phyloP scores from a whole-genome alignment of 2,329 filamentous ascomycete genomes.

The Macrophomina phaseolina region DNA sequence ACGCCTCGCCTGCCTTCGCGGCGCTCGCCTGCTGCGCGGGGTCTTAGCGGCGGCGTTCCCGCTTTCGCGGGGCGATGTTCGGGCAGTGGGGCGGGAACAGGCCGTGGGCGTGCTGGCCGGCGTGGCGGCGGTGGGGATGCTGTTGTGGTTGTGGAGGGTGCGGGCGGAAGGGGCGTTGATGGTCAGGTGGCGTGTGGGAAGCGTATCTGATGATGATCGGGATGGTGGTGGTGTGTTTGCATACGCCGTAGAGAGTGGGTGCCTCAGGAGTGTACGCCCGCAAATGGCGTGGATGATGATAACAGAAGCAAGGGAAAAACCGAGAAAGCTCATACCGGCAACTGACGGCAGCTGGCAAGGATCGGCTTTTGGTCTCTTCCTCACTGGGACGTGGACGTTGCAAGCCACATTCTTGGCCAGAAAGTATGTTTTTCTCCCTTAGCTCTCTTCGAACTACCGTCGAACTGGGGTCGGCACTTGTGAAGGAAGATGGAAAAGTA shows the following conservation, averaged over 20 bases:
- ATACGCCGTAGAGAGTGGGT: too few relatives aligned
- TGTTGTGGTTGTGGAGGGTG: background rate
- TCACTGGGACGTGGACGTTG: background rate
- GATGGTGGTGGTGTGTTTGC: too few relatives aligned
- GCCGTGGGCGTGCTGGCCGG: conserved; percentile 11
- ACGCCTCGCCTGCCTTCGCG: conserved; percentile 22
- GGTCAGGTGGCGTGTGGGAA: too few relatives aligned
- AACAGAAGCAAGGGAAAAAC: too few relatives aligned
- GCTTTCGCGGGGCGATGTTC: conserved; percentile 23
- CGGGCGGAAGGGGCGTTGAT: background rate
- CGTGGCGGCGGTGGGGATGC: conserved; percentile 1
- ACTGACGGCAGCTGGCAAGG: background rate
- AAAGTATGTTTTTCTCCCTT: background rate
- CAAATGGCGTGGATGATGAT: too few relatives aligned
- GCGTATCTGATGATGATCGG: too few relatives aligned
- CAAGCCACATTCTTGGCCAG: background rate
- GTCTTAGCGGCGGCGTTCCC: conserved; percentile 11
- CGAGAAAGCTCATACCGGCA: background rate
- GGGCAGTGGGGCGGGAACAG: background rate
- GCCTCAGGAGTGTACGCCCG: too few relatives aligned
- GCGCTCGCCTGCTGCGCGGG: conserved; percentile 17
- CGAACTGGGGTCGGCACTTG: background rate
- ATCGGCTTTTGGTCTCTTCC: background rate
- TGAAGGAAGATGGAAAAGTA: background rate
- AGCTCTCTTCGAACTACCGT: background rate